Evolutionary conservation across 805 yeast species (phyloP), one percentile per base, ranked within the genome.

Genomic region (Candida methanosorbosa): DNA sequence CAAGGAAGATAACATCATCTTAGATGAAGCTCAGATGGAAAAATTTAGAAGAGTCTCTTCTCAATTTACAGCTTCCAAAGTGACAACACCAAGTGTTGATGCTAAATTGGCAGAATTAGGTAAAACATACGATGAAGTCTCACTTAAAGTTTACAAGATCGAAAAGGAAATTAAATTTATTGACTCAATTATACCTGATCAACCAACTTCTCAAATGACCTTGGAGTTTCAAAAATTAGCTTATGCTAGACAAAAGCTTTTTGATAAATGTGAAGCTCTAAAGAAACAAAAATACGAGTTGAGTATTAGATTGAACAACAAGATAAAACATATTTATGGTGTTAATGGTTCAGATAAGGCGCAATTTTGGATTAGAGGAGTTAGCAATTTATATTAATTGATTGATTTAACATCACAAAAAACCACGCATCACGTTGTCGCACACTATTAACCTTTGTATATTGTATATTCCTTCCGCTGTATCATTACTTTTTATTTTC

Each of bases 361-460:
- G 53, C 72, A 69, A 63, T 71, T 68, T 65, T 58, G 61, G 74
- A 69, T 68, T 52, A 69, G 75, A 62, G 73, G 75, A 21, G 23
- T n/a, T 9, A 8, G n/a, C n/a, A n/a, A n/a, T n/a, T n/a, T n/a
- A n/a, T n/a, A n/a, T n/a, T n/a, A n/a, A n/a, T n/a, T n/a, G n/a
- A n/a, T n/a, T n/a, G n/a, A n/a, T n/a, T n/a, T n/a, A n/a, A n/a
- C n/a, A n/a, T n/a, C n/a, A n/a, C n/a, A n/a, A n/a, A n/a, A n/a
- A n/a, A n/a, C n/a, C n/a, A n/a, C n/a, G n/a, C n/a, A n/a, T n/a
- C n/a, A n/a, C n/a, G n/a, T n/a, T n/a, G n/a, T n/a, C n/a, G n/a
- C n/a, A n/a, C n/a, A n/a, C n/a, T n/a, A n/a, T n/a, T n/a, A n/a
- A n/a, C n/a, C n/a, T n/a, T n/a, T n/a, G n/a, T n/a, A n/a, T n/a